Evolutionary conservation across 768 basidiomycete species (phyloP), one percentile per base, ranked within the genome.

Genomic region (Boletus pseudopeckii): DNA sequence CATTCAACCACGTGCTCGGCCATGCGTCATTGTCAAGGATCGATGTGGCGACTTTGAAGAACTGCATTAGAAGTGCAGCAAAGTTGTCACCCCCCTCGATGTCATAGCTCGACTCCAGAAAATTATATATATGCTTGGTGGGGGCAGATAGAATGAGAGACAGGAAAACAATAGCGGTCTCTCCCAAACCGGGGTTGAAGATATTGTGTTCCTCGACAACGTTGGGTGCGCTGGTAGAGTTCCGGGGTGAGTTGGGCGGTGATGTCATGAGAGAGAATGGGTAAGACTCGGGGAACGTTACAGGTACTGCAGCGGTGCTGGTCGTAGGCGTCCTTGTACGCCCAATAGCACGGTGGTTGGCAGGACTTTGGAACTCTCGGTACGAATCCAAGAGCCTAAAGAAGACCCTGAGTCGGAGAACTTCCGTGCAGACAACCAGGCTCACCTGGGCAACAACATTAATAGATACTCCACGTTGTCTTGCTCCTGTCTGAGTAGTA

Each of bases 281-380:
- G 68, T 98, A 94, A 0, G 94, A 88, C 58, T 93, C 89, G 0
- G 96, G 96, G 72, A 98, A 98, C 1, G 90, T 88, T 41, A 90
- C 84, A 0, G 93, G 94, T 2, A 80, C 67, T 2, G 75, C 65
- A 20, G 84, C 72, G 45, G 84, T 81, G 26, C 77, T 72, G 3
- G 86, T 84, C 2, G 81, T 77, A 17, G 77, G 75, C 0, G 86
- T 79, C 44, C 80, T 81, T 26, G 79, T 81, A 40, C 81, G 83
- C 62, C 88, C 86, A 42, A 98, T 80, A 2, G 85, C 83, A 49
- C 80, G 81, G 38, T 77, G 79, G 18, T 87, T 88, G 0, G 76
- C 80, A 0, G 84, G 75, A 59, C 72, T 84, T 60, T 88, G 84
- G 43, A 92, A 82, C 67, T 98, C 96, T 37, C 82, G 79, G 66